A percentile compares a stretch with the other conserved stretches of the same genome.
Evolutionary conservation across 2,329 filamentous ascomycete species (phyloP).

Genomic region (Tolypocladium capitatum): DNA sequence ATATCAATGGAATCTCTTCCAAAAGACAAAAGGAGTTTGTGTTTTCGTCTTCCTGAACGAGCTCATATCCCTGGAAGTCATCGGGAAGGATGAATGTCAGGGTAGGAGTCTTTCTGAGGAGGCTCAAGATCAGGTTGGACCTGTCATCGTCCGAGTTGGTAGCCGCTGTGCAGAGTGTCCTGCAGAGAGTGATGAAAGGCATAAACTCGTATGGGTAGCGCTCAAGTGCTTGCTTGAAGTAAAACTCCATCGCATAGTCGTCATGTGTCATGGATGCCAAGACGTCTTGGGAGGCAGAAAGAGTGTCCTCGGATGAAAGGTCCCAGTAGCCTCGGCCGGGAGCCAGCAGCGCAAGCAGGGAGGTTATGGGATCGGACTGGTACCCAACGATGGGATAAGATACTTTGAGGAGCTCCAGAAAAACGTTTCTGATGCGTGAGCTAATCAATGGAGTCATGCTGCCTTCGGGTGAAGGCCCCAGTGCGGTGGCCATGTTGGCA

Average conservation of each 20-base stretch:
- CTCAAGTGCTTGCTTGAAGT: conserved; percentile 54
- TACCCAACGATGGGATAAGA: conserved; percentile 58
- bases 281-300: conserved; percentile 19
- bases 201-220: conserved; percentile 78
- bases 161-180: conserved; percentile 38
- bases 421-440: conserved; percentile 47
- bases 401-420: conserved; percentile 59
- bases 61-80: conserved; percentile 60
- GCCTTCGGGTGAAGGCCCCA: conserved; percentile 31
- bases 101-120: conserved; percentile 55
- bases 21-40: conserved; percentile 62
- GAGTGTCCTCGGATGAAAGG: conserved; percentile 24
- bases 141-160: conserved; percentile 17
- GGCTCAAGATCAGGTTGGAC: conserved; percentile 42
- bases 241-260: conserved; percentile 37
- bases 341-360: conserved; percentile 51
- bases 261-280: conserved; percentile 21
- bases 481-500: conserved; percentile 31
- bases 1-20: conserved; percentile 51
- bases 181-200: conserved; percentile 63
- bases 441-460: conserved; percentile 43
- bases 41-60: conserved; percentile 76
- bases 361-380: conserved; percentile 54
- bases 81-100: conserved; percentile 68
- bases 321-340: conserved; percentile 41